phyloP scores from a whole-genome alignment of 371 early-diverging fungal genomes.

The Rhizopus stolonifer region DNA sequence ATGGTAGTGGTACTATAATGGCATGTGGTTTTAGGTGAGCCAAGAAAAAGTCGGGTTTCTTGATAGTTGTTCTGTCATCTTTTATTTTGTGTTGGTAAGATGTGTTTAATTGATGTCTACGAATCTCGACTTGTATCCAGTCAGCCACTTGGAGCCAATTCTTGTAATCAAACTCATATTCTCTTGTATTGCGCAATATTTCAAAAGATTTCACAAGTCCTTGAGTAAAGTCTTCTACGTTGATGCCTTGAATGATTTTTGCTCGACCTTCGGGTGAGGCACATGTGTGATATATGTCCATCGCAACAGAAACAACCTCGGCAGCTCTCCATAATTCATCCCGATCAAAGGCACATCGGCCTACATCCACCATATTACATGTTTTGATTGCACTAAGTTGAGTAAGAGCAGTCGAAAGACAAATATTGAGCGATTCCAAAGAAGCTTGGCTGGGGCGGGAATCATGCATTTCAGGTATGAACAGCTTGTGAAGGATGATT shows the following conservation, averaged over 20 bases:
- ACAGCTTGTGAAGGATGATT: conserved; percentile 39
- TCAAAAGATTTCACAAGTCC: conserved; percentile 22
- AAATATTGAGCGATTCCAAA: conserved; percentile 33
- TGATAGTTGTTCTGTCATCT: not conserved
- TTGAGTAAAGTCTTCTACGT: conserved; percentile 15
- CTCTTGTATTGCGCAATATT: conserved; percentile 25
- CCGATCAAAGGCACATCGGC: conserved; percentile 37
- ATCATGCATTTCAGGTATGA: conserved; percentile 34
- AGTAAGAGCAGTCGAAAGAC: conserved; percentile 26
- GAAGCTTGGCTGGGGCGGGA: conserved; percentile 20
- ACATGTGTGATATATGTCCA: conserved; percentile 26
- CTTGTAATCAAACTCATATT: conserved; percentile 25
- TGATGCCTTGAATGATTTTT: conserved; percentile 20
- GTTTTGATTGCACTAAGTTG: conserved; percentile 33
- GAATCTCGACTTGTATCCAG: conserved; percentile 33
- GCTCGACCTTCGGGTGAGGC: conserved; percentile 13
- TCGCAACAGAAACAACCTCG: conserved; percentile 33
- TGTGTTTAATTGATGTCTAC: conserved; percentile 16
- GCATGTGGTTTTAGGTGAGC: conserved; percentile 16
- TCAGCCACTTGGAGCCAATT: conserved; percentile 35
- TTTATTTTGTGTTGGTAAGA: not conserved
- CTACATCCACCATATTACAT: conserved; percentile 20
- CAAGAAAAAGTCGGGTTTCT: conserved; percentile 14
- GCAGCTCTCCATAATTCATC: conserved; percentile 41
- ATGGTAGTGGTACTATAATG: no score